Conservation (phyloP, 1,284 basidiomycete species). For the Boletus semigastroideus region DNA sequence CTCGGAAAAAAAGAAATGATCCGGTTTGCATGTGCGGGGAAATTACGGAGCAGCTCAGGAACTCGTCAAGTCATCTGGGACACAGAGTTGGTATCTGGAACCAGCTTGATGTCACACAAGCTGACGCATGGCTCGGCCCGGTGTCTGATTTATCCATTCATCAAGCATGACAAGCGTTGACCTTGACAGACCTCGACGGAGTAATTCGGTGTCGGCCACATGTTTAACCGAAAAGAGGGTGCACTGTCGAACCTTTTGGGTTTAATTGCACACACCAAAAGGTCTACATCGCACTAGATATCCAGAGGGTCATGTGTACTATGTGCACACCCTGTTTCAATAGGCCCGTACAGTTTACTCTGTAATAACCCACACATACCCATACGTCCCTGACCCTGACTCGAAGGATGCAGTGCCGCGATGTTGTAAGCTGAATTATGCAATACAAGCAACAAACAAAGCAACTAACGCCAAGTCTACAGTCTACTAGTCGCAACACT, state of each 20-base stretch:
- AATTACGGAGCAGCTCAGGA: not conserved
- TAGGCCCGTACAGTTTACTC: too few relatives aligned
- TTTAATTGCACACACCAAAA: slow-evolving; percentile 3
- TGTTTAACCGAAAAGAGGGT: not conserved
- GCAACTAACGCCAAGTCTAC: too few relatives aligned
- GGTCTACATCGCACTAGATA: not conserved
- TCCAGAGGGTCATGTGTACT: not conserved
- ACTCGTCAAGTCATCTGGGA: too few relatives aligned
- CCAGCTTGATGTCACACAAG: not conserved
- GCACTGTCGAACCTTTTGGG: slow-evolving; percentile 6
- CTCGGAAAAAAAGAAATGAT: not conserved
- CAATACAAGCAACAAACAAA: too few relatives aligned
- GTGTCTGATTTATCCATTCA: not conserved
- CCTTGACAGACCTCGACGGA: too few relatives aligned
- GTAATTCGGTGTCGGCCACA: not conserved
- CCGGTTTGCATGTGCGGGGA: not conserved
- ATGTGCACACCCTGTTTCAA: not conserved
- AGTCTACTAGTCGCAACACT: too few relatives aligned
- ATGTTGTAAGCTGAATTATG: too few relatives aligned
- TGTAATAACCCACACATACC: too few relatives aligned
- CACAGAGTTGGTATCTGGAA: too few relatives aligned
- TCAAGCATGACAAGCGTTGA: too few relatives aligned
- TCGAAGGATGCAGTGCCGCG: too few relatives aligned
- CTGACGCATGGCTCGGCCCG: not conserved
- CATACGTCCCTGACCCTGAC: too few relatives aligned